Evolutionary conservation across 106 monocot genomes (phyloP).

Genomic region (Apostasia ramifera): DNA sequence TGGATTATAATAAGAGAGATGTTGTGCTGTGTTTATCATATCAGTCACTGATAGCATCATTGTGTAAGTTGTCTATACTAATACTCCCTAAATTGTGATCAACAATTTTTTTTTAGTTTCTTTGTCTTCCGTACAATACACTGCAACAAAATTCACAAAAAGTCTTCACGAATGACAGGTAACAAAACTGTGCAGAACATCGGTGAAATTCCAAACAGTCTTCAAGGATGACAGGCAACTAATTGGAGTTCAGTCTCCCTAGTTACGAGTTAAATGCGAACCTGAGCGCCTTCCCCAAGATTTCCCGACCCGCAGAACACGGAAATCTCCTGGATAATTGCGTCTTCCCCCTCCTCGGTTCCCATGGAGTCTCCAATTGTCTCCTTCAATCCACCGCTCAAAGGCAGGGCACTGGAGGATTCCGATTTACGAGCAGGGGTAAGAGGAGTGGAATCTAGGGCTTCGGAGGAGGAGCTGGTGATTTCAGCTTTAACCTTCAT

Average conservation of each 20-base stretch:
- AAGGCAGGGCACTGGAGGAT: not conserved
- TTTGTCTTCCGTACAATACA: too few species aligned
- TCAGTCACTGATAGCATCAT: too few species aligned
- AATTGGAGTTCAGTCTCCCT: not conserved
- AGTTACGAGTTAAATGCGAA: not conserved
- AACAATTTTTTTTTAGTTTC: too few species aligned
- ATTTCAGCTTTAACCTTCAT: conserved; percentile 29
- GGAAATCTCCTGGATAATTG: conserved; percentile 54
- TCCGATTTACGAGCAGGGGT: not conserved
- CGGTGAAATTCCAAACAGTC: too few species aligned
- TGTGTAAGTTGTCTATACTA: too few species aligned
- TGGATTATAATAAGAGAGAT: too few species aligned
- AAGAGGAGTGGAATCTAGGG: not conserved
- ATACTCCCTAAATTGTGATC: too few species aligned
- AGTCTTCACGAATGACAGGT: too few species aligned
- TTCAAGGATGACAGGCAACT: too few species aligned
- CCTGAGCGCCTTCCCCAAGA: conserved; percentile 35
- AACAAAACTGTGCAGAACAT: too few species aligned
- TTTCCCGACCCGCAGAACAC: conserved; percentile 40
- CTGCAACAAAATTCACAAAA: too few species aligned
- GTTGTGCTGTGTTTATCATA: too few species aligned
- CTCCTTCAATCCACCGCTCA: not conserved
- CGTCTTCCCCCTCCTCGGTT: conserved; percentile 28
- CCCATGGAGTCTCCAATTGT: conserved; percentile 1
- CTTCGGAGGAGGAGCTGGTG: not conserved